Conservation (phyloP, 176 grass and related monocot genomes). For the Pharus latifolius region DNA sequence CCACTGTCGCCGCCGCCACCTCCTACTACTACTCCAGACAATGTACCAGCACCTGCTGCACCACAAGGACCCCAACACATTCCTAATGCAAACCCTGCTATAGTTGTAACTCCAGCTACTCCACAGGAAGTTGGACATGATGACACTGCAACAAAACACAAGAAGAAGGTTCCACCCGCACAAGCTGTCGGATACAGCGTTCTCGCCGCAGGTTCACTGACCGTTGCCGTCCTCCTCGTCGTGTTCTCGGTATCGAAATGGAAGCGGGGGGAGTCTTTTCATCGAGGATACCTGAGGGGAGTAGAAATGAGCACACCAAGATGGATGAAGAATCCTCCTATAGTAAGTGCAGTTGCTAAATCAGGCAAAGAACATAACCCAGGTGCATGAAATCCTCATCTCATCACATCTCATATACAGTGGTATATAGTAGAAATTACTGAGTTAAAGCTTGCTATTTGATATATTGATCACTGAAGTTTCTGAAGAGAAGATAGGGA, state of each 20-base stretch:
- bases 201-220: constrained; percentile 19
- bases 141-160: neutral
- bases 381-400: constrained; percentile 9
- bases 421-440: neutral
- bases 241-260: constrained; percentile 18
- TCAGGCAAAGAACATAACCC: neutral
- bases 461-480: neutral
- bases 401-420: neutral
- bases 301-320: neutral
- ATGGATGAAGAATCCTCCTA: neutral
- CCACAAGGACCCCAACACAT: neutral
- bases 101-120: constrained; percentile 21
- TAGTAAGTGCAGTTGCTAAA: neutral
- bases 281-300: neutral
- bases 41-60: neutral
- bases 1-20: neutral
- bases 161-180: constrained; percentile 12
- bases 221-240: neutral
- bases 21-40: neutral
- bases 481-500: neutral
- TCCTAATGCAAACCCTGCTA: constrained; percentile 5
- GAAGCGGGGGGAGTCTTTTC: neutral
- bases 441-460: neutral
- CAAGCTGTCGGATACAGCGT: constrained; percentile 27
- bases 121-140: neutral